These are phyloP conservation scores for Curvularia spicifera DNA, from an alignment of 2,329 filamentous ascomycete species.

Conservation along the genomic window DNA sequence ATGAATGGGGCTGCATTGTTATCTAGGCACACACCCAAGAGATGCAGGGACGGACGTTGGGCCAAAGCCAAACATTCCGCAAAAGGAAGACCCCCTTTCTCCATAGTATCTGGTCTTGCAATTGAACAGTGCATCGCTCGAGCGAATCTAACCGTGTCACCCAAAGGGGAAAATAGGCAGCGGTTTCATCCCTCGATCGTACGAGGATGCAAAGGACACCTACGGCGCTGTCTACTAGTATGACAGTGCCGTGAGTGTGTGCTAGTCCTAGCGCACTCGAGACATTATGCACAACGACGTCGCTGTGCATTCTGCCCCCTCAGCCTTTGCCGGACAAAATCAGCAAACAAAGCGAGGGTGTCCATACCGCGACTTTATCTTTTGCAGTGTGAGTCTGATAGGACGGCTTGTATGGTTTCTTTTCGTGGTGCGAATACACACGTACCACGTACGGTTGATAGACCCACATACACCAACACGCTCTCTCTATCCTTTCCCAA, in stretches of 20 bases:
- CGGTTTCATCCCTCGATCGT: background rate
- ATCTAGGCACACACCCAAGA: background rate
- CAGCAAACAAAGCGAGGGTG: background rate
- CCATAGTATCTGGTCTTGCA: background rate
- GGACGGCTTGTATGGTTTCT: background rate
- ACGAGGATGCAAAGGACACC: constrained; percentile 1
- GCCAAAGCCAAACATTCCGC: background rate
- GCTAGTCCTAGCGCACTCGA: background rate
- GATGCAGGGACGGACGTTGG: constrained; percentile 2
- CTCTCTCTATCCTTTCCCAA: background rate
- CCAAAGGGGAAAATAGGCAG: background rate
- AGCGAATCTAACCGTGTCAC: background rate
- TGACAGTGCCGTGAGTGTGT: background rate
- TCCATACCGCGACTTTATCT: background rate
- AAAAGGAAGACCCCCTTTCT: background rate
- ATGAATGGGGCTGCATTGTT: background rate
- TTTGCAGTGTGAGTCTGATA: background rate
- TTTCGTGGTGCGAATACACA: background rate
- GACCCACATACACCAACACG: background rate
- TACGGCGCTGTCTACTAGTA: background rate
- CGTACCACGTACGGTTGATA: background rate
- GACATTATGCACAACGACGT: constrained; percentile 4
- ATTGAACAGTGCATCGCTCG: background rate
- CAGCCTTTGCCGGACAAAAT: background rate
- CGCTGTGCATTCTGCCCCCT: background rate